Evolutionary conservation across 495 filamentous ascomycete species (phyloP).

Genomic region (Tetracladium marchalianum): DNA sequence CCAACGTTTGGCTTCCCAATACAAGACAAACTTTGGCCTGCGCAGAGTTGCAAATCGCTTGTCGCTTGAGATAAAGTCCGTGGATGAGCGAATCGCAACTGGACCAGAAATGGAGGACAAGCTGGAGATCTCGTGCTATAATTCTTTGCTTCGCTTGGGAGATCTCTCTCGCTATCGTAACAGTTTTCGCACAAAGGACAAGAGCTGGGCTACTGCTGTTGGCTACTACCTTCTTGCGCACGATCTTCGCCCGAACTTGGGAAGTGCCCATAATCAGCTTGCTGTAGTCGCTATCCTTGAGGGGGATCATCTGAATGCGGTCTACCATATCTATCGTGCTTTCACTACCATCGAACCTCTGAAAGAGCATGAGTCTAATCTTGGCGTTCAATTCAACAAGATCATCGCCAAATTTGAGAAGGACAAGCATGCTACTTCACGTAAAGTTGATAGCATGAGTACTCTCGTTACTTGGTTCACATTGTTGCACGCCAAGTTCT

Average conservation of each 20-base stretch:
- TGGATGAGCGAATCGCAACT: constrained; percentile 29
- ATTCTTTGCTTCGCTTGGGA: constrained; percentile 74
- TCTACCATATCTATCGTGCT: constrained; percentile 84
- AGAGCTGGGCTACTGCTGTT: constrained; percentile 69
- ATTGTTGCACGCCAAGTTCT: constrained; percentile 78
- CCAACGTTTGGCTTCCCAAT: constrained; percentile 64
- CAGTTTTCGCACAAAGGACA: constrained; percentile 53
- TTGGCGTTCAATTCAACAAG: constrained; percentile 74
- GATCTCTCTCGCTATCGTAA: constrained; percentile 90
- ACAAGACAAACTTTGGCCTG: constrained; percentile 60
- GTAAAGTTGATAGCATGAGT: constrained; percentile 14
- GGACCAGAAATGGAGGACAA: constrained; percentile 39
- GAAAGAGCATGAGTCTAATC: constrained; percentile 58
- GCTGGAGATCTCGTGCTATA: constrained; percentile 69
- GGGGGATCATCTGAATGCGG: constrained; percentile 65
- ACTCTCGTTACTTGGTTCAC: constrained; percentile 72
- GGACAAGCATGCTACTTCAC: constrained; percentile 15
- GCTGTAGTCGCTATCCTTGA: constrained; percentile 74
- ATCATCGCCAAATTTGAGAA: constrained; percentile 51
- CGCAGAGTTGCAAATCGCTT: constrained; percentile 59
- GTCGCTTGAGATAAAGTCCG: constrained; percentile 37
- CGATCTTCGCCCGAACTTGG: constrained; percentile 66
- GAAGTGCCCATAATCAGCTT: constrained; percentile 77
- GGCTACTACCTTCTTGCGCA: constrained; percentile 79
- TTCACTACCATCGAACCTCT: constrained; percentile 63